Base-by-base conservation (phyloP, 2,329 filamentous ascomycete genomes). In the Hypoxylon sp. region DNA sequence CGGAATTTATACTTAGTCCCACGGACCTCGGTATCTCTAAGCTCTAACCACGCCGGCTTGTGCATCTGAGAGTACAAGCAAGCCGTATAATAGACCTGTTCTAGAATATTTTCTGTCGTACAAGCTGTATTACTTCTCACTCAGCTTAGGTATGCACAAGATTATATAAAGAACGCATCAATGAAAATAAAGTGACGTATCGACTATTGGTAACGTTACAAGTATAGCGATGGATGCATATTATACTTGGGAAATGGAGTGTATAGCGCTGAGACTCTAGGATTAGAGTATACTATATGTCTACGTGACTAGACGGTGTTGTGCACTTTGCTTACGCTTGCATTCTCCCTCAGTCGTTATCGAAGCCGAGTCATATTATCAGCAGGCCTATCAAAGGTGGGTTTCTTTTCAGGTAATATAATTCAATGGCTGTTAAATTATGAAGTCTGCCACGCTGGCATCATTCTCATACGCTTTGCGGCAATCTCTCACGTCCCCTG, bases 381-480 rank as follows among this genome's bases (percentile, higher is more conserved):
- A n/a, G n/a, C 17, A 19, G 5, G 7, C 17, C 7, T n/a, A 21
- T 43, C 17, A 21, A 43, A 17, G 2, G 10, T 7, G 9, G 9
- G n/a, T 43, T 43, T 17, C 38, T 21, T 19, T 43, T 21, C 17
- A 5, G 38, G 38, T 11, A 43, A 19, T 11, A 43, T 3, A 11
- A 43, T 4, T 41, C 14, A n/a, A 17, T 41, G n/a, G 4, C 36
- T 19, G n/a, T 41, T 43, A 13, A 43, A 9, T 10, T 43, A 2
- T 21, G 17, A 43, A 21, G 38, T 14, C 5, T 38, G 34, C 13
- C 34, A 52, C 17, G 49, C 23, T 19, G 38, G n/a, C 11, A 41
- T 11, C 51, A 45, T 55, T 41, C 38, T 23, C 28, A 45, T 30
- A 38, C 25, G n/a, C 36, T 56, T 45, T 21, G 32, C 2, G 13